Evolutionary conservation across 768 basidiomycete species (phyloP), one percentile per base, ranked within the genome.

Genomic region (Mycena rebaudengoi): DNA sequence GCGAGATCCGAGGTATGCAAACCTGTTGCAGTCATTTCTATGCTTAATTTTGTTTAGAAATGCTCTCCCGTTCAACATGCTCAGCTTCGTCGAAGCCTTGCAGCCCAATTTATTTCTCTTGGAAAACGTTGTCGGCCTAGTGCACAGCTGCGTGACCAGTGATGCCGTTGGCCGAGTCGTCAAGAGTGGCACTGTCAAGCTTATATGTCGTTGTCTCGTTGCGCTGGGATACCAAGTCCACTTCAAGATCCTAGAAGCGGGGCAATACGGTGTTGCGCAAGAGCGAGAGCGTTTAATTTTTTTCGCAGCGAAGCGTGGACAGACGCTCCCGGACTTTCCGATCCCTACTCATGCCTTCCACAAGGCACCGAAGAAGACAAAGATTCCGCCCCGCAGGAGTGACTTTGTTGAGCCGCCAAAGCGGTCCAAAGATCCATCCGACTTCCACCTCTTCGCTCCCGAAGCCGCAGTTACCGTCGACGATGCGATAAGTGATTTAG

Each of bases 211-310:
- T 0, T 76, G 85, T 0, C 77, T 92, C 14, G 82, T 86, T 23
- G 83, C 85, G 5, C 79, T 94, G 1, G 88, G 87, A 1, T 93
- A 93, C 70, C 91, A 94, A 75, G 86, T 85, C 3, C 84, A 80
- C 20, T 86, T 84, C 74, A 85, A 83, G n/a, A 75, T 89, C 16
- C 77, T 92, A 0, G 89, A 94, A 69, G 88, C 91, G 23, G 86
- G 82, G 0, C 86, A 88, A 33, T 92, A 92, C 73, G 92, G 92
- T 26, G 83, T 85, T 21, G 91, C 92, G 18, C 92, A 94, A 76
- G 78, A 81, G 45, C 86, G 92, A 10, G 76, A 80, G 26, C 81
- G 92, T 18, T 82, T 92, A 13, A 90, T 94, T 44, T 88, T 93
- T 71, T 84, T 83, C 80, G 90, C 84, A 25, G 87, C 90, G 5